Evolutionary conservation across 768 basidiomycete species (phyloP).

Genomic region (Leucocoprinus sp.): DNA sequence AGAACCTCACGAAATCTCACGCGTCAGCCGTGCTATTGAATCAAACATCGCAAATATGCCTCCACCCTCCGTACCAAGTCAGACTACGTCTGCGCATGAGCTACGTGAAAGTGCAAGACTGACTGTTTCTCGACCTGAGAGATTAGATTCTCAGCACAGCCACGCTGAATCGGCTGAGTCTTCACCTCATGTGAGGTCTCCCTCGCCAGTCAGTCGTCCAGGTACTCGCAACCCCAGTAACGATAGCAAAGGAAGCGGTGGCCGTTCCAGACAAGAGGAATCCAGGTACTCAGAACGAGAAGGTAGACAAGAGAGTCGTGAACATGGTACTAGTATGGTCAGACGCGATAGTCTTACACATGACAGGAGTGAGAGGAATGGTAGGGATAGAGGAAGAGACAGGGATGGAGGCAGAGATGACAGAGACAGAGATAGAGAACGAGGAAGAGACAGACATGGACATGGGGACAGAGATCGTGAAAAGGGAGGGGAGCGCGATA

Average conservation of each 20-base stretch:
- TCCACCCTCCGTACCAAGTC: conserved; percentile 70
- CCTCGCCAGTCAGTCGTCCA: conserved; percentile 57
- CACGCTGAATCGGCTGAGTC: conserved; percentile 45
- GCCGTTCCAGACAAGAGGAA: conserved; percentile 52
- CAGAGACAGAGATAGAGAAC: conserved; percentile 29
- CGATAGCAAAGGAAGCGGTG: conserved; percentile 68
- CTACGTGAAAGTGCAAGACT: conserved; percentile 75
- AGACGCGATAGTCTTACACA: conserved; percentile 48
- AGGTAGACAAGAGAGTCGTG: conserved; percentile 35
- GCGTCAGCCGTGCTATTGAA: conserved; percentile 23
- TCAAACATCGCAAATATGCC: conserved; percentile 54
- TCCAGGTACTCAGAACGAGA: conserved; percentile 44
- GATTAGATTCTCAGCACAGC: conserved; percentile 37
- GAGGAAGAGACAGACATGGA: conserved; percentile 36
- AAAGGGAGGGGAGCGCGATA: conserved; percentile 48
- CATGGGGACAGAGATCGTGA: conserved; percentile 42
- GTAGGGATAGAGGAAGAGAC: conserved; percentile 32
- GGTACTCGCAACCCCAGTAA: conserved; percentile 63
- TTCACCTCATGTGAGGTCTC: conserved; percentile 56
- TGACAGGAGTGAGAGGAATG: conserved; percentile 40
- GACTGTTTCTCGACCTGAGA: conserved; percentile 40
- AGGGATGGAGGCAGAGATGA: conserved; percentile 32
- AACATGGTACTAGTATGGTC: conserved; percentile 27
- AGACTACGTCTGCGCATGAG: conserved; percentile 71
- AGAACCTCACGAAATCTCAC: conserved; percentile 25